These are phyloP conservation scores for Backusella tuberculispora DNA, from an alignment of 192 early-diverging fungal species.

Conservation along the genomic window DNA sequence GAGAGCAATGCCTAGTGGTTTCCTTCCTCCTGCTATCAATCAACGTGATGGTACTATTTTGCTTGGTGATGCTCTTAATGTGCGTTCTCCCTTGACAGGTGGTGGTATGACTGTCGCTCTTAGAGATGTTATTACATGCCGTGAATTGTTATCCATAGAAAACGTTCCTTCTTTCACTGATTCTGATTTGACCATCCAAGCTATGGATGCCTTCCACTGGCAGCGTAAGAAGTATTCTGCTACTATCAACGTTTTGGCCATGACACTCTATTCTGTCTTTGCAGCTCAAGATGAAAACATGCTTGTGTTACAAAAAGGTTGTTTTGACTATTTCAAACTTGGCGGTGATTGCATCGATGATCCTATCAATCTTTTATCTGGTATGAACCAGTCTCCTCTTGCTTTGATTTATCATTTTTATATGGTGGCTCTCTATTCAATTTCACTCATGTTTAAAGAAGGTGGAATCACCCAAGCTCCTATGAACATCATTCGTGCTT, in stretches of 20 bases:
- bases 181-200: conserved; percentile 49
- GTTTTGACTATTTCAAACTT: conserved; percentile 85
- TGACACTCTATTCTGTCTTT: conserved; percentile 88
- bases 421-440: conserved; percentile 78
- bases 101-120: conserved; percentile 96
- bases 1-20: conserved; percentile 87
- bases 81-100: conserved; percentile 92
- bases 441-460: conserved; percentile 57
- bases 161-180: conserved; percentile 52
- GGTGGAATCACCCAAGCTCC: conserved; percentile 45
- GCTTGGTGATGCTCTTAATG: conserved; percentile 97
- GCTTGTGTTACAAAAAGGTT: conserved; percentile 75
- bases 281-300: conserved; percentile 78
- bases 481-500: conserved; percentile 43
- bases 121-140: conserved; percentile 83
- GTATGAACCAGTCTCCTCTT: conserved; percentile 69
- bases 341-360: conserved; percentile 81
- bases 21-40: conserved; percentile 79
- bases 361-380: conserved; percentile 86
- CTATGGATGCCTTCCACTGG: conserved; percentile 76
- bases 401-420: conserved; percentile 90
- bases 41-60: conserved; percentile 71
- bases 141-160: conserved; percentile 54
- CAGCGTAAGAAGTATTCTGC: conserved; percentile 67
- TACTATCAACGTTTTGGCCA: conserved; percentile 88